Evolutionary conservation across 768 basidiomycete genomes (phyloP), one percentile per base, ranked within the genome.

Genomic region (Gyrodon lividus): DNA sequence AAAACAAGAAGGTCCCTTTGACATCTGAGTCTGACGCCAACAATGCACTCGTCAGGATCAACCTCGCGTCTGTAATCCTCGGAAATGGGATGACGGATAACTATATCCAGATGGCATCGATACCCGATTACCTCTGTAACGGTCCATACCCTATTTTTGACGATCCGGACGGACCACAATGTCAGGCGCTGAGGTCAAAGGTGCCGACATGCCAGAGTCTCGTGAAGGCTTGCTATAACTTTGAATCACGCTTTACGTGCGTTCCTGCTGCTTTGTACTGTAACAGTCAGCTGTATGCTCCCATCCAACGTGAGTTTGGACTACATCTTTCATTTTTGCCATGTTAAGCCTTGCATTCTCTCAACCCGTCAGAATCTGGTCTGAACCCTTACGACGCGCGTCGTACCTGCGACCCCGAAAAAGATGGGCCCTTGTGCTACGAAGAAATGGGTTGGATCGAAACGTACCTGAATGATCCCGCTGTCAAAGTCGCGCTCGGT

Each of bases 351-450:
- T 35, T n/a, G 19, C 24, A 23, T 37, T 51, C 43, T 41, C 14
- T 37, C 30, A 20, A 35, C 41, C 33, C 28, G 7, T 53, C 34
- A 87, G 84, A 82, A 65, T 72, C 77, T n/a, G 89, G 87, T 3
- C 66, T 86, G 43, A 98, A 98, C 71, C 84, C 90, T 8, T 98
- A 98, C 68, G 95, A 98, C 61, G 87, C 90, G 4, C 84, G 92
- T 55, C 72, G 67, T 50, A 77, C 73, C 55, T 97, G 95, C 63
- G 85, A 97, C 64, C 79, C 76, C 35, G 55, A 74, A 24, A 80
- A 79, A 60, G 87, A 94, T 54, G 87, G 86, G 3, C 73, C 79
- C 2, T 74, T 90, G 2, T 92, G 91, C 73, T 92, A 91, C 67
- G 74, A 67, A 51, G 77, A 96, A 72, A 84, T 97, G 80, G 61